Evolutionary conservation across 2,329 filamentous ascomycete species (phyloP).

Genomic region (Phyllosticta citriasiana): DNA sequence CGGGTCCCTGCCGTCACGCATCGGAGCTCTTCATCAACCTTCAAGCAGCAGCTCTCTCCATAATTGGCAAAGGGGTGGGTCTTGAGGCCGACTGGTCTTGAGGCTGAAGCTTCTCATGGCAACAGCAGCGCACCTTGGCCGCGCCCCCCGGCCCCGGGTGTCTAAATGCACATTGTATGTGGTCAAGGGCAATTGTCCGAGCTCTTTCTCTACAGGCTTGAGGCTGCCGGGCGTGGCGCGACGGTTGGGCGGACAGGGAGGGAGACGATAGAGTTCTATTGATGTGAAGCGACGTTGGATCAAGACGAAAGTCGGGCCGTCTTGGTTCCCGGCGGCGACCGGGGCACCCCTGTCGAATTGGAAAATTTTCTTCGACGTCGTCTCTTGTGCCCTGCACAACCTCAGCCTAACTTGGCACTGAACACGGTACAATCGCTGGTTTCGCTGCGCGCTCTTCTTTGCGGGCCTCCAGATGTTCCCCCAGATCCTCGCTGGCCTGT

Average conservation of each 20-base stretch:
- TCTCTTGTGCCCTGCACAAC: not conserved
- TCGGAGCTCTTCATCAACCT: not conserved
- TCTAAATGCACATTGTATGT: not conserved
- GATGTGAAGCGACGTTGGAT: not conserved
- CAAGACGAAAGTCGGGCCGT: not conserved
- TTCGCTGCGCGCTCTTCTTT: not conserved
- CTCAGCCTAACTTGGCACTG: not conserved
- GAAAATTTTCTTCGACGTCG: not conserved
- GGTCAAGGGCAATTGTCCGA: not conserved
- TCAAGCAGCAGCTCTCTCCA: not conserved
- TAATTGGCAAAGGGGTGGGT: not conserved
- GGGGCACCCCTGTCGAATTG: not conserved
- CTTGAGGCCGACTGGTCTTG: not conserved
- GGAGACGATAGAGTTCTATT: not conserved
- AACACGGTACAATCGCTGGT: no score
- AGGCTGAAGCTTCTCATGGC: not conserved
- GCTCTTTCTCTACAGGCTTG: not conserved
- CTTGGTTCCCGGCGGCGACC: not conserved
- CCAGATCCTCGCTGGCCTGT: not conserved
- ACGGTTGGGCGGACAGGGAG: not conserved
- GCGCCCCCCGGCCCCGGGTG: not conserved
- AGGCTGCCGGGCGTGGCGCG: not conserved
- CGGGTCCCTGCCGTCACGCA: constrained; percentile 5
- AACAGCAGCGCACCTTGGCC: not conserved
- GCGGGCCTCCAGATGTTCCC: not conserved